A percentile compares a stretch with the other conserved stretches of the same genome.
Evolutionary conservation across 306 rosid species (phyloP).

Genomic region (Medicago lupulina): DNA sequence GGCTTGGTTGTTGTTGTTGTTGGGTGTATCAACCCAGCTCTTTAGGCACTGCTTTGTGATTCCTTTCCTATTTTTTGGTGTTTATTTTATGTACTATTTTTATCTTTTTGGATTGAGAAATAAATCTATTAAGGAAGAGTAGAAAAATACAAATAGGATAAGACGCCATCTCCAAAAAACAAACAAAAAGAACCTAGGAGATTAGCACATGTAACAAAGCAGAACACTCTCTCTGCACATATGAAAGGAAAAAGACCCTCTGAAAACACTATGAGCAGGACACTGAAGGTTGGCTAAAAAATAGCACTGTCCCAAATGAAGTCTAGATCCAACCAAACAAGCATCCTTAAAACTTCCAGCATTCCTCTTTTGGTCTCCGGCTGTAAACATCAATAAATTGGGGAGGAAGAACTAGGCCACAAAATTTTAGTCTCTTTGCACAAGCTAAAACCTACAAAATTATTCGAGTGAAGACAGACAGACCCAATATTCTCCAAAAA

Average conservation of each 20-base stretch:
- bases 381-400: not conserved
- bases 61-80: not conserved
- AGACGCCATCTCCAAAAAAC: not conserved
- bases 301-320: not conserved
- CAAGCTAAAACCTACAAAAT: not conserved
- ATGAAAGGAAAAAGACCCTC: not conserved
- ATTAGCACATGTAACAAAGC: conserved; percentile 13
- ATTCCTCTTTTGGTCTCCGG: not conserved
- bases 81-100: not conserved
- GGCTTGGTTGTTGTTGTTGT: too few relatives aligned
- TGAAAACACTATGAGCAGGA: not conserved
- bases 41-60: conserved; percentile 29
- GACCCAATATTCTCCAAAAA: not conserved
- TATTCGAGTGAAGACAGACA: not conserved
- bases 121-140: not conserved
- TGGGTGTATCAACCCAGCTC: not conserved
- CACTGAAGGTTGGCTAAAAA: not conserved
- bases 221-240: not conserved
- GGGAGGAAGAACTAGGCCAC: not conserved
- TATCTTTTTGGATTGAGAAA: not conserved
- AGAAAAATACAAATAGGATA: conserved; percentile 15
- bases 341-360: not conserved
- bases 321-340: conserved; percentile 6
- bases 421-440: not conserved
- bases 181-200: not conserved